Evolutionary conservation across 345 rosid species (phyloP), one percentile per base, ranked within the genome.

Genomic region (Aquilaria yunnanensis): DNA sequence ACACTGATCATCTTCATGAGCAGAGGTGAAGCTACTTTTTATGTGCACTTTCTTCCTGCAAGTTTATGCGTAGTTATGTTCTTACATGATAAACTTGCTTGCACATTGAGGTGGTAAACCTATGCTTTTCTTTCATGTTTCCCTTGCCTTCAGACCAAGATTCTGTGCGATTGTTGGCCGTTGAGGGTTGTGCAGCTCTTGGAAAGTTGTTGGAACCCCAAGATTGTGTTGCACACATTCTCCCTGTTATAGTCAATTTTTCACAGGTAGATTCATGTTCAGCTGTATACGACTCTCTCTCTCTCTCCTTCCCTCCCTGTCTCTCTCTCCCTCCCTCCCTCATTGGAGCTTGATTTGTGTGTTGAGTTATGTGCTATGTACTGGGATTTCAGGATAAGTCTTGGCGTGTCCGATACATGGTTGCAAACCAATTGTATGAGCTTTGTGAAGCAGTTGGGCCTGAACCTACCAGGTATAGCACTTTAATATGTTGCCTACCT

Each of bases 371-470:
- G 43, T 37, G 43, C 43, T 37, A 37, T 37, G 43, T 37, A 37
- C 43, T 37, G 43, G 1, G 43, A 37, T 37, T 37, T 37, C 85
- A 93, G 97, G 98, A 93, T 64, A 93, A 93, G 77, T 93, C 97
- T 45, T 93, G 97, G 98, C 97, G 98, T 71, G 97, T 93, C 54
- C 94, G 98, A 34, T 88, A 93, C 78, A 83, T 88, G 92, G 97
- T 93, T 62, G 98, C 98, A 62, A 93, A 93, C 78, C 97, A 93
- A 71, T 78, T 90, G 59, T 93, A 90, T 68, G 97, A 93, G 78
- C 90, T 93, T 59, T 93, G 98, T 64, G 98, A 93, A 79, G 97
- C 96, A 7, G 94, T 93, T 61, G 96, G 97, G 48, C 97, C 90
- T 53, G 97, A 88, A 73, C 90, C 90, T 72, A 90, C 98, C 16